A percentile compares a stretch with the other conserved stretches of the same genome.
Evolutionary conservation across 345 rosid species (phyloP).

Genomic region (Salix viminalis): DNA sequence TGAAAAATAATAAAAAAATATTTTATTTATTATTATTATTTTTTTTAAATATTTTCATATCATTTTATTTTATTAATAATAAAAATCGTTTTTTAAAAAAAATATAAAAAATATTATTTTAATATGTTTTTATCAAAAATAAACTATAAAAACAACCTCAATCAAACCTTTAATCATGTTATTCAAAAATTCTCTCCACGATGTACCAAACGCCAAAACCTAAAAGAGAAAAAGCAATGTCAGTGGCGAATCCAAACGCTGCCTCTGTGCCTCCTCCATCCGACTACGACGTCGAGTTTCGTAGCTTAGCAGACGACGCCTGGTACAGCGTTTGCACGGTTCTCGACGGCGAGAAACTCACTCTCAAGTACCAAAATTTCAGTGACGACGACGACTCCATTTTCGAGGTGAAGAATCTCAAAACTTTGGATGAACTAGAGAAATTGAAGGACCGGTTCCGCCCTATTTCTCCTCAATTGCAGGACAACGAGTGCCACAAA

Average conservation of each 20-base stretch:
- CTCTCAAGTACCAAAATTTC: constrained; percentile 24
- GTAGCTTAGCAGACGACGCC: constrained; percentile 26
- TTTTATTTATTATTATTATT: too few relatives aligned
- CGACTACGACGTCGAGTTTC: constrained; percentile 27
- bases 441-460: constrained; percentile 32
- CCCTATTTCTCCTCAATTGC: constrained; percentile 39
- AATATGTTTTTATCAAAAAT: too few relatives aligned
- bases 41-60: too few relatives aligned
- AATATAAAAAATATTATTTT: too few relatives aligned
- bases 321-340: constrained; percentile 36
- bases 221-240: neutral
- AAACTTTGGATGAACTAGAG: constrained; percentile 13
- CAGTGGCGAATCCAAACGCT: neutral
- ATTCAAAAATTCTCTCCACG: too few relatives aligned
- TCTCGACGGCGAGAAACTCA: constrained; percentile 21
- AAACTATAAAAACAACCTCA: too few relatives aligned
- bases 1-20: too few relatives aligned
- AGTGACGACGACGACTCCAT: constrained; percentile 13
- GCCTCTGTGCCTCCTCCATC: neutral
- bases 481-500: constrained; percentile 35
- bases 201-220: too few relatives aligned
- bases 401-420: constrained; percentile 17
- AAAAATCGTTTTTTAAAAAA: too few relatives aligned
- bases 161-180: too few relatives aligned
- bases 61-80: too few relatives aligned